phyloP scores from a whole-genome alignment of 306 rosid species.

The Quercus parvula region DNA sequence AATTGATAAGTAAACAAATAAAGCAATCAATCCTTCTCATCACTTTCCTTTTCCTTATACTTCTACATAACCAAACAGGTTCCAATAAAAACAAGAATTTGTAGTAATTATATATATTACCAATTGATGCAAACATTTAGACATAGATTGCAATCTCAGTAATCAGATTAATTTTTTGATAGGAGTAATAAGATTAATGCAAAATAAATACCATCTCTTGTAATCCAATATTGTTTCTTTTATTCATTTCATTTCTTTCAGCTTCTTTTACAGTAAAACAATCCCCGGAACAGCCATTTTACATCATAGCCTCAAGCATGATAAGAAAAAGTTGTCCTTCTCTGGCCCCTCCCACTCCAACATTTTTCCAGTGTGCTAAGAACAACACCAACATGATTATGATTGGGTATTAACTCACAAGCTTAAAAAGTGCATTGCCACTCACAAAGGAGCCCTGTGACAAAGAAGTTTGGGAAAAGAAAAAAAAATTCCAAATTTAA shows the following conservation, averaged over 20 bases:
- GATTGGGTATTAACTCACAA: neutral
- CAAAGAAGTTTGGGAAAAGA: neutral
- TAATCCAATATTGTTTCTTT: no score
- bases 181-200: no score
- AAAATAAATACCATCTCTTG: no score
- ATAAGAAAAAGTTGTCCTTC: neutral
- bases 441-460: neutral
- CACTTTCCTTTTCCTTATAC: neutral
- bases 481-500: neutral
- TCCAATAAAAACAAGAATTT: no score
- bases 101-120: no score
- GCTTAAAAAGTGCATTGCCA: neutral
- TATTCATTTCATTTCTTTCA: no score
- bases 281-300: neutral
- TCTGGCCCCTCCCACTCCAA: neutral
- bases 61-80: neutral
- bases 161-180: no score
- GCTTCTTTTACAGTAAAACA: no score
- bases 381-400: neutral
- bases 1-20: neutral
- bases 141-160: no score
- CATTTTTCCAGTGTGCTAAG: neutral
- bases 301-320: neutral
- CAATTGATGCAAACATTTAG: no score
- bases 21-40: neutral